phyloP scores from a whole-genome alignment of 371 early-diverging fungal species.

The Lichtheimia corymbifera region DNA sequence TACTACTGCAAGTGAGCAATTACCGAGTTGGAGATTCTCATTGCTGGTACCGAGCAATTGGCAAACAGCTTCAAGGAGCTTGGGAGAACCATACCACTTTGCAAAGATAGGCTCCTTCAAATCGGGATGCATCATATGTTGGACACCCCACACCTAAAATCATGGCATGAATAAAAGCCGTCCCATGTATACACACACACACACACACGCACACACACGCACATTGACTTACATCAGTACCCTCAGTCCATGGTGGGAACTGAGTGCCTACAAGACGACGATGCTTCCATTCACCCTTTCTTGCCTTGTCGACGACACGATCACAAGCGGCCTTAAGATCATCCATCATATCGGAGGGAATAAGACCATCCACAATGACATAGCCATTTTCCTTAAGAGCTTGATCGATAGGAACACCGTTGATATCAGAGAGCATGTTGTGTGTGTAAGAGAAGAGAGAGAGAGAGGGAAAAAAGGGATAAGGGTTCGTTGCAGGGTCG shows the following conservation, averaged over 20 bases:
- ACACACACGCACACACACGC: too few relatives aligned
- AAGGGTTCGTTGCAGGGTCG: not conserved
- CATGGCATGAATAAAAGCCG: not conserved
- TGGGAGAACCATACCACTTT: conserved; percentile 49
- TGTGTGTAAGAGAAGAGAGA: not conserved
- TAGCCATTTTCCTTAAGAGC: conserved; percentile 47
- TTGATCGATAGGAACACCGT: conserved; percentile 40
- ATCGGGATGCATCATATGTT: conserved; percentile 53
- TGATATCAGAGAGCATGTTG: conserved; percentile 38
- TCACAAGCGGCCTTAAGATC: conserved; percentile 50
- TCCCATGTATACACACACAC: too few relatives aligned
- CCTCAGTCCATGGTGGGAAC: conserved; percentile 60
- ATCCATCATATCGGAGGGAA: conserved; percentile 37
- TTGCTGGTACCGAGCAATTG: conserved; percentile 38
- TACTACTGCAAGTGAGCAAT: not conserved
- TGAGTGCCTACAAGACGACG: conserved; percentile 56
- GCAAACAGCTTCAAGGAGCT: conserved; percentile 41
- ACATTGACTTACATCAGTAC: conserved; percentile 37
- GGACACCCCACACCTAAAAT: conserved; percentile 48
- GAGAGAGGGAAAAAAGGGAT: conserved; percentile 4
- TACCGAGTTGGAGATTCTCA: conserved; percentile 51
- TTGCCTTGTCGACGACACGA: conserved; percentile 44
- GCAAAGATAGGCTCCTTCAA: conserved; percentile 50
- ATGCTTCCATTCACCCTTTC: conserved; percentile 51
- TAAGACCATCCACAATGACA: conserved; percentile 53